Conservation (phyloP, 1,284 basidiomycete genomes). For the Boletus hoseneyae region DNA sequence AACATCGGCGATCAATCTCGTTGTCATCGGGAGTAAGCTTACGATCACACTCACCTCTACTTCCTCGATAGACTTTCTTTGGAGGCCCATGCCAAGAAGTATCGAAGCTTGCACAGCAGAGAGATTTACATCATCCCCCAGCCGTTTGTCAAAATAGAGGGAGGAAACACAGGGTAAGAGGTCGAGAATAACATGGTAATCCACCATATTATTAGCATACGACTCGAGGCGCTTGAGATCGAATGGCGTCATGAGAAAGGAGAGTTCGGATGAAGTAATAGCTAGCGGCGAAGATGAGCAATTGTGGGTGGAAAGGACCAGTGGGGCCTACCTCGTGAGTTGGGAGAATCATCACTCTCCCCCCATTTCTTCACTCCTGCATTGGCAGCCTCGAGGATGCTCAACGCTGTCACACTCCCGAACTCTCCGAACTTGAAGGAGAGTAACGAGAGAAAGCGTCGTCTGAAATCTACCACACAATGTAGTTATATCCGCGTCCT, state of each 20-base stretch:
- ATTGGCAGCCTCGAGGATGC: constrained; percentile 84
- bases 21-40: not conserved
- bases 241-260: constrained; percentile 80
- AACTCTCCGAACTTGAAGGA: constrained; percentile 97
- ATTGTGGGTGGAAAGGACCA: not conserved
- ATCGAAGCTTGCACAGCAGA: constrained; percentile 89
- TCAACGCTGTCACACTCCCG: constrained; percentile 81
- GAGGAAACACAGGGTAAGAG: constrained; percentile 78
- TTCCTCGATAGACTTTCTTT: constrained; percentile 89
- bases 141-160: constrained; percentile 81
- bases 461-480: constrained; percentile 72
- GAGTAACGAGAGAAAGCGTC: constrained; percentile 85
- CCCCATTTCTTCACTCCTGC: constrained; percentile 53
- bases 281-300: constrained; percentile 34
- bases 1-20: constrained; percentile 11
- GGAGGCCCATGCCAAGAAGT: constrained; percentile 85
- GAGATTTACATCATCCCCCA: constrained; percentile 61
- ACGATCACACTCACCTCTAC: constrained; percentile 58
- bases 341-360: constrained; percentile 37
- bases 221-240: constrained; percentile 95
- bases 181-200: constrained; percentile 95
- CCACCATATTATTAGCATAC: constrained; percentile 94
- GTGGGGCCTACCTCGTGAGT: constrained; percentile 37
- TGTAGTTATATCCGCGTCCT: not conserved
- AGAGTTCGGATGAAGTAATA: constrained; percentile 66